Evolutionary conservation across 805 yeast genomes (phyloP).

Genomic region (Isabelozyma pseudorhagii): DNA sequence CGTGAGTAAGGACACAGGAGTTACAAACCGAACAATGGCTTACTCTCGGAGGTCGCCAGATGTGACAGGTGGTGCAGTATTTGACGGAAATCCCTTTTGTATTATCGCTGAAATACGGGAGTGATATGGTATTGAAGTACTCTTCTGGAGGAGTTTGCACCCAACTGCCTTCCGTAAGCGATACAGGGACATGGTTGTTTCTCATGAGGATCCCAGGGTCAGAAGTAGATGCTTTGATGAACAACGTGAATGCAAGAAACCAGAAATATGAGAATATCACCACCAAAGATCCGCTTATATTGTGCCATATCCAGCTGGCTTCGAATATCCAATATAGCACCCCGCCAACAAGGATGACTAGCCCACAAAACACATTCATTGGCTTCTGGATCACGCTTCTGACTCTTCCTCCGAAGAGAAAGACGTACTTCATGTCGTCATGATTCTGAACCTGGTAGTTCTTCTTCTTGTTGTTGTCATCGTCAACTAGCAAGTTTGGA

Average conservation of each 20-base stretch:
- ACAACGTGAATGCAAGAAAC: conserved; percentile 46
- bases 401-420: conserved; percentile 65
- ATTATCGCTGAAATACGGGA: conserved; percentile 41
- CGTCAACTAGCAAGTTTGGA: conserved; percentile 7
- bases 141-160: conserved; percentile 52
- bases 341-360: conserved; percentile 39
- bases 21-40: conserved; percentile 70
- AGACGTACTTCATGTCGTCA: conserved; percentile 36
- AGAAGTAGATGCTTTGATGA: conserved; percentile 50
- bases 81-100: conserved; percentile 41
- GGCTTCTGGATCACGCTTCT: conserved; percentile 43
- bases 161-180: conserved; percentile 2
- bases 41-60: conserved; percentile 72
- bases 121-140: conserved; percentile 45
- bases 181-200: conserved; percentile 53
- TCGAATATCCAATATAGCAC: conserved; percentile 49
- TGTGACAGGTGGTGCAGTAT: conserved; percentile 52
- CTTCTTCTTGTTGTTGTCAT: conserved; percentile 7
- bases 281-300: conserved; percentile 53
- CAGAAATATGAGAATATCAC: conserved; percentile 59
- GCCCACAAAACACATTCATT: conserved; percentile 32
- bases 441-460: conserved; percentile 46
- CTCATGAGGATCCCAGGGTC: conserved; percentile 76
- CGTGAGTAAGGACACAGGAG: conserved; percentile 60
- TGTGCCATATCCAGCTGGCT: conserved; percentile 54